Evolutionary conservation across 768 basidiomycete genomes (phyloP), one percentile per base, ranked within the genome.

Genomic region (Amanita brunnescens): DNA sequence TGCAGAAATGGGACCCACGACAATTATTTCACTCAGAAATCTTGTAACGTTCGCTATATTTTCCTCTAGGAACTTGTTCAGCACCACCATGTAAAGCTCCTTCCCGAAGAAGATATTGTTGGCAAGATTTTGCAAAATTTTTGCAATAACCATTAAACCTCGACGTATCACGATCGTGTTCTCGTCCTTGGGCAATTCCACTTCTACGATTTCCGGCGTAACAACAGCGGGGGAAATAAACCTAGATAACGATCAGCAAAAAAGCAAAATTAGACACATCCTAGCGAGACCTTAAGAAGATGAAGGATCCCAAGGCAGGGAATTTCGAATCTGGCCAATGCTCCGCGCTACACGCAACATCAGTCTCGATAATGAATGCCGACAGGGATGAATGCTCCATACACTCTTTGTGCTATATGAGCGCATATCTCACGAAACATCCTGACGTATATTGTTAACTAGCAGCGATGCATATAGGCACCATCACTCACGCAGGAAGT

Each of bases 41-140:
- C 80, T 74, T 2, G 87, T 88, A 24, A 93, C 80, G 37, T 76
- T 80, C 30, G 79, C 70, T 47, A 90, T 86, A 47, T 89, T 86
- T 8, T 70, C 75, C 52, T 73, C 71, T 24, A 91, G 67, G 67
- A 92, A 92, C 10, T 76, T 72, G 62, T 94, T 94, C 52, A 94
- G 64, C 30, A 78, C 72, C 24, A 80, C 80, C 88, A 93, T 91
- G 59, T 91, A 83, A 3, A 81, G 78, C 59, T 95, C 92, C 64
- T 93, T 93, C 9, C 87, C 90, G 58, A 95, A 95, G 60, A 90
- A 82, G 44, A 94, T 85, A 58, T 96, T 95, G 68, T 96, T 97
- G 16, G 92, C 92, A 26, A 96, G 68, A 60, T 91, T 93, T 66
- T 95, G 92, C 41, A 96, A 83, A 51, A 94, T 83, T 69, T 94